Percentiles rank a stretch among this genome's conserved stretches.
Conservation (phyloP, 164 flowering plant species). For the Cinnamomum chago region DNA sequence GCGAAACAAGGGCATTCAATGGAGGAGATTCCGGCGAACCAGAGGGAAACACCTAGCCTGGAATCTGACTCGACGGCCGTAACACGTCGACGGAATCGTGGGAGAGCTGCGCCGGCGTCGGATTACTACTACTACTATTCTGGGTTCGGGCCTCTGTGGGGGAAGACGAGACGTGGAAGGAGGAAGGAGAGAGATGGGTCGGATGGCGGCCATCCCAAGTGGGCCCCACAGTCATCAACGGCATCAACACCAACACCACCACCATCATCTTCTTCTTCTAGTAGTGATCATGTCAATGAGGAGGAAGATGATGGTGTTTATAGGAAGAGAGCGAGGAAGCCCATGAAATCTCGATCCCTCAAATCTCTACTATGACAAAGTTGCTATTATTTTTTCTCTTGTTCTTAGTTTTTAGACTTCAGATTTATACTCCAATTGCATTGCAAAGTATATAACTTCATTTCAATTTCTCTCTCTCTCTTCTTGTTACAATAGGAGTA, state of each 20-base stretch:
- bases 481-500: too few relatives aligned
- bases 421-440: not conserved
- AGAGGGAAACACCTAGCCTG: slow-evolving; percentile 30
- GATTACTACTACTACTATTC: slow-evolving; percentile 64
- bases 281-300: not conserved
- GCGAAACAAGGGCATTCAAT: slow-evolving; percentile 21
- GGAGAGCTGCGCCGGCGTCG: slow-evolving; percentile 11
- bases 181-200: not conserved
- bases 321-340: slow-evolving; percentile 33
- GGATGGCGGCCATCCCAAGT: not conserved
- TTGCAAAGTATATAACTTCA: not conserved
- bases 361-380: slow-evolving; percentile 7
- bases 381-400: too few relatives aligned
- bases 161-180: slow-evolving; percentile 40
- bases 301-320: slow-evolving; percentile 21
- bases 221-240: not conserved
- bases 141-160: slow-evolving; percentile 65
- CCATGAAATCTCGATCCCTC: slow-evolving; percentile 46
- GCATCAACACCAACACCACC: not conserved
- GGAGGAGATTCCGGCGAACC: not conserved
- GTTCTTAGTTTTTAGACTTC: not conserved
- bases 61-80: slow-evolving; percentile 20
- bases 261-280: not conserved
- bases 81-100: not conserved
- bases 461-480: not conserved